Percentiles rank a stretch among this genome's conserved stretches.
Evolutionary conservation across 768 basidiomycete genomes (phyloP).

Genomic region (Boletellus sp.): DNA sequence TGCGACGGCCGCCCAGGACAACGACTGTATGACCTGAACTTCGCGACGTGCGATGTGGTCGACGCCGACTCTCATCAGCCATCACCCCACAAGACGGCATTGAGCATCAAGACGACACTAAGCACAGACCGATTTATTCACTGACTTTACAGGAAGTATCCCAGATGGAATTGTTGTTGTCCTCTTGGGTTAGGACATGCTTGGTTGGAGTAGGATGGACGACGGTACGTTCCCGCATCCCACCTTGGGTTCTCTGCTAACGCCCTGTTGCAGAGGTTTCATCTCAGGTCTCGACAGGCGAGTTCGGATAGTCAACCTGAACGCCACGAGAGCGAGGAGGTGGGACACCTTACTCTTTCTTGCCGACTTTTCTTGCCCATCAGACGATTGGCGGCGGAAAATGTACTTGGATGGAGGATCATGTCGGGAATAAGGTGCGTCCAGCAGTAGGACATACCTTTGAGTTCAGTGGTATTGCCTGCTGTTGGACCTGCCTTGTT

Average conservation of each 20-base stretch:
- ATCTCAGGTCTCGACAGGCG: not conserved
- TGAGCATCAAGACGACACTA: not conserved
- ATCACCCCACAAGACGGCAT: not conserved
- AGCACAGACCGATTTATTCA: not conserved
- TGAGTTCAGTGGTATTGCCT: constrained; percentile 9
- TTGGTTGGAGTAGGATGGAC: not conserved
- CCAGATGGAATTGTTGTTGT: not conserved
- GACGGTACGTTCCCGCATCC: not conserved
- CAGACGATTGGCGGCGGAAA: not conserved
- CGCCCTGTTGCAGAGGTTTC: not conserved
- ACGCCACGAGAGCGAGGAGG: not conserved
- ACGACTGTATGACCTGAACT: not conserved
- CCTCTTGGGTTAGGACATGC: not conserved
- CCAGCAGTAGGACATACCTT: constrained; percentile 12
- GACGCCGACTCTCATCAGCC: not conserved
- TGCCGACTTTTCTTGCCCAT: not conserved
- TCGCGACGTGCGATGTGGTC: not conserved
- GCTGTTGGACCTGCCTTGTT: constrained; percentile 21
- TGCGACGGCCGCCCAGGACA: not conserved
- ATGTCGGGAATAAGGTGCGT: constrained; percentile 20
- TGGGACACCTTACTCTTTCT: no score
- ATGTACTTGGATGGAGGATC: not conserved
- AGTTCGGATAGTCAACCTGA: not conserved
- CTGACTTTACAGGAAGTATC: not conserved
- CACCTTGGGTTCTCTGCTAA: not conserved